A percentile compares a stretch with the other conserved stretches of the same genome.
Conservation (phyloP, 2,329 filamentous ascomycete genomes). For the Sarocladiaceae sp. region DNA sequence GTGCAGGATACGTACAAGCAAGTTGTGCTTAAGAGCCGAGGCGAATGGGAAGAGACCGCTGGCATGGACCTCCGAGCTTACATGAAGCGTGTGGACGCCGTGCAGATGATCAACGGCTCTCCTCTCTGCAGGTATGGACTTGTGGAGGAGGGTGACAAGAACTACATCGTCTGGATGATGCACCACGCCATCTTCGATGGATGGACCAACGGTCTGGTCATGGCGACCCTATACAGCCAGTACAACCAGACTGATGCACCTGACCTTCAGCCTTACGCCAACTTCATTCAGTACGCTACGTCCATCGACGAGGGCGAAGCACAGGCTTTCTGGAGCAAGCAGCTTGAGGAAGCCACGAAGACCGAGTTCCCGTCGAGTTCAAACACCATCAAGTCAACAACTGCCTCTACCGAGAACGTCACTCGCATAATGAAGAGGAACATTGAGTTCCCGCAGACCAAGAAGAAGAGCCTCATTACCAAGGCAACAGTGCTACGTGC, state of each 20-base stretch:
- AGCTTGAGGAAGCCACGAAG: slow-evolving; percentile 2
- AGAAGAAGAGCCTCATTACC: slow-evolving; percentile 11
- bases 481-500: slow-evolving; percentile 15
- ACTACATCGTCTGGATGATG: slow-evolving; percentile 13
- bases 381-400: too few species aligned
- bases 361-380: not conserved
- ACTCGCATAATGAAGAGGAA: not conserved
- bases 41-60: slow-evolving; percentile 4
- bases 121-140: slow-evolving; percentile 13
- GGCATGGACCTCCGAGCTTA: not conserved
- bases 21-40: not conserved
- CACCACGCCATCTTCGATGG: slow-evolving; percentile 18
- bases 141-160: slow-evolving; percentile 4
- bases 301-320: slow-evolving; percentile 1
- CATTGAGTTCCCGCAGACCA: not conserved
- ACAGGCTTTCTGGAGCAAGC: not conserved
- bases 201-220: slow-evolving; percentile 12
- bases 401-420: not conserved
- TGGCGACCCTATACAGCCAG: slow-evolving; percentile 2
- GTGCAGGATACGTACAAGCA: not conserved
- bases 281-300: slow-evolving; percentile 3
- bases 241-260: not conserved
- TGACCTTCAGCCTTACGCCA: not conserved
- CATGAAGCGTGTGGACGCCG: too few species aligned
- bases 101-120: slow-evolving; percentile 13